These are phyloP conservation scores for Populus hybrid DNA, from an alignment of 441 rosid species.

Conservation along the genomic window DNA sequence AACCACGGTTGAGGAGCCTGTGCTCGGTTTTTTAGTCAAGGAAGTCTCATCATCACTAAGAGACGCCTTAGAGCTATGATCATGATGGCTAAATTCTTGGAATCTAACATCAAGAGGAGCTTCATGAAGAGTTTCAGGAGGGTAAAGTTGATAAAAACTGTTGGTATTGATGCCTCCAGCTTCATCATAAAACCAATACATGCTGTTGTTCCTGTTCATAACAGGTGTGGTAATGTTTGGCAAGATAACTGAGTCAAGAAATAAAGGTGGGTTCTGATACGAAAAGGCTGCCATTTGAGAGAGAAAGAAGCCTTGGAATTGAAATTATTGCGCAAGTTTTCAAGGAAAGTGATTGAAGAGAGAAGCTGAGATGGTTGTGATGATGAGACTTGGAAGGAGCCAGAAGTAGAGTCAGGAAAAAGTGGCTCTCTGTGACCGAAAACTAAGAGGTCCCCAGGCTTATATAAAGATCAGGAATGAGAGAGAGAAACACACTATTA, in stretches of 20 bases:
- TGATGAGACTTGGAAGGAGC: constrained; percentile 13
- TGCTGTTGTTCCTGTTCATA: constrained; percentile 11
- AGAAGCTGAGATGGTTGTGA: constrained; percentile 3
- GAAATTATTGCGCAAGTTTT: constrained; percentile 15
- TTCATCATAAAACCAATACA: constrained; percentile 29
- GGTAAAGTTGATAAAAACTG: constrained; percentile 29
- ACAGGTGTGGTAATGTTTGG: constrained; percentile 14
- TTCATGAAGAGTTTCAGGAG: constrained; percentile 17
- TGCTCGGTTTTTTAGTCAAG: constrained; percentile 38
- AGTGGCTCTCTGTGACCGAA: constrained; percentile 14
- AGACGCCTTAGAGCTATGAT: constrained; percentile 22
- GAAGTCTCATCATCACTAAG: constrained; percentile 34
- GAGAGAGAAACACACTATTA: not conserved
- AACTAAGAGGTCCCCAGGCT: constrained; percentile 20
- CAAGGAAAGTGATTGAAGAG: constrained; percentile 32
- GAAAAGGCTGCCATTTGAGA: constrained; percentile 16
- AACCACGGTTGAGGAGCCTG: constrained; percentile 37
- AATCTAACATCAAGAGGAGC: constrained; percentile 7
- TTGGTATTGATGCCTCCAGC: constrained; percentile 22
- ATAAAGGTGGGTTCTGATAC: constrained; percentile 31
- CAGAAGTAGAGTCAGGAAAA: constrained; percentile 26
- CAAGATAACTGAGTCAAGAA: constrained; percentile 33
- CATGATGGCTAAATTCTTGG: constrained; percentile 19
- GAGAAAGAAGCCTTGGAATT: constrained; percentile 16
- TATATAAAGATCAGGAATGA: constrained; percentile 33